Percentiles rank a stretch among this genome's conserved stretches.
Evolutionary conservation across 1,284 basidiomycete species (phyloP).

Genomic region (Ganoderma multipileum): DNA sequence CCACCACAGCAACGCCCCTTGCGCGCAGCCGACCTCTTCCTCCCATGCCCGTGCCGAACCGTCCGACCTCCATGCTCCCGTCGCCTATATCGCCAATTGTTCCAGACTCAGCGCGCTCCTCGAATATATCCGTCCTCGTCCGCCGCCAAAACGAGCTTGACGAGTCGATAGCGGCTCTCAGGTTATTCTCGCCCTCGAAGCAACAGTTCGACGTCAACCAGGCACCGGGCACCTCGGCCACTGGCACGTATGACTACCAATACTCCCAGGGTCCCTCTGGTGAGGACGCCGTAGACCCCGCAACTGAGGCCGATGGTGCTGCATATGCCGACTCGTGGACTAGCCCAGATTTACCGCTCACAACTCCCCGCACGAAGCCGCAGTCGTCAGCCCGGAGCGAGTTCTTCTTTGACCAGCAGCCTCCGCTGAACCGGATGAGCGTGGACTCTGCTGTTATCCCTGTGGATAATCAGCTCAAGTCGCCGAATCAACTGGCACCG

Average conservation of each 20-base stretch:
- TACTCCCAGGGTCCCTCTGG: neutral
- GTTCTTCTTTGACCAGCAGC: constrained; percentile 71
- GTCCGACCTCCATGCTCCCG: constrained; percentile 17
- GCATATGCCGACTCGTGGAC: constrained; percentile 20
- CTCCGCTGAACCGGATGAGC: constrained; percentile 50
- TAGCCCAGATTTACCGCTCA: constrained; percentile 27
- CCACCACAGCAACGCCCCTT: constrained; percentile 23
- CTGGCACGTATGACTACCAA: constrained; percentile 18
- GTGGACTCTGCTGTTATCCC: constrained; percentile 27
- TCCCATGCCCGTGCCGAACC: constrained; percentile 24
- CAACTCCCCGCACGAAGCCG: constrained; percentile 33
- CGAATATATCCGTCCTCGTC: constrained; percentile 55
- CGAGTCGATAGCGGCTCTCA: constrained; percentile 65
- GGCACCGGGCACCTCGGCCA: constrained; percentile 16
- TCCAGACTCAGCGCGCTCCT: constrained; percentile 37
- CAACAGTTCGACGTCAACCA: constrained; percentile 19
- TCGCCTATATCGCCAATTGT: constrained; percentile 24
- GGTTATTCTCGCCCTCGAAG: constrained; percentile 50
- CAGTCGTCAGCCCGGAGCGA: constrained; percentile 55
- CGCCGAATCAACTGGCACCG: constrained; percentile 10
- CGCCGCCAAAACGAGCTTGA: constrained; percentile 72
- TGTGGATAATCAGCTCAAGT: neutral
- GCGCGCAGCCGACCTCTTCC: constrained; percentile 29
- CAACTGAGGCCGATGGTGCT: constrained; percentile 10
- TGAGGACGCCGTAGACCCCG: too few relatives aligned